Evolutionary conservation across 2,329 filamentous ascomycete species (phyloP), one percentile per base, ranked within the genome.

Genomic region (Trichoderma oligosporum): DNA sequence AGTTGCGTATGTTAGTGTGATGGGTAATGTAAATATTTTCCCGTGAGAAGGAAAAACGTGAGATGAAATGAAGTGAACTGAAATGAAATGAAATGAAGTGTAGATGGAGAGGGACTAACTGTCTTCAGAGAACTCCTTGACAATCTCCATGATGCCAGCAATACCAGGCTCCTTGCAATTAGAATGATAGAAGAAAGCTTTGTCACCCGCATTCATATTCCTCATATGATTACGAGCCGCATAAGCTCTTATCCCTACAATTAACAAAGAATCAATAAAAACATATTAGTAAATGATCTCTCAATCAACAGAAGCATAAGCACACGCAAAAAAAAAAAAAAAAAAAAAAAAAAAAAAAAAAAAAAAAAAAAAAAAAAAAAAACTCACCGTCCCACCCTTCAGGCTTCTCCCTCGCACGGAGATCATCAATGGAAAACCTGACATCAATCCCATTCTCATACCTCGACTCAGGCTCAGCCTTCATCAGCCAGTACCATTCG

Each of bases 181-280:
- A 45, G 89, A 96, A 73, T 97, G 93, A 70, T 97, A 97, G 76
- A 99, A 97, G 75, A 99, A 97, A 24, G 91, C 92, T 29, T 92
- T 79, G 68, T 99, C 94, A 49, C 92, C 92, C 56, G 86, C 85
- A 65, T 89, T 91, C 94, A 99, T 99, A 7, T 85, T 83, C 27
- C 89, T 84, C 74, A 99, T 86, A 69, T 97, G 91, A 67, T 97
- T 97, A 24, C 90, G 84, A 6, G 93, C 93, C 61, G 74, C 71
- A 60, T 81, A 82, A n/a, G 74, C 71, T 44, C 78, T 69, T 56
- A 81, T 81, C 0, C 78, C 77, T 79, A 27, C 22, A 3, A 4
- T n/a, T n/a, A 45, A 4, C 3, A 4, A 39, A 3, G 5, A 16
- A 14, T 16, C 7, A 24, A 29, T 25, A 20, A 56, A 3, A n/a